These are phyloP conservation scores for Phytophthora palmivora DNA, from an alignment of 352 stramenopile species.

Conservation along the genomic window DNA sequence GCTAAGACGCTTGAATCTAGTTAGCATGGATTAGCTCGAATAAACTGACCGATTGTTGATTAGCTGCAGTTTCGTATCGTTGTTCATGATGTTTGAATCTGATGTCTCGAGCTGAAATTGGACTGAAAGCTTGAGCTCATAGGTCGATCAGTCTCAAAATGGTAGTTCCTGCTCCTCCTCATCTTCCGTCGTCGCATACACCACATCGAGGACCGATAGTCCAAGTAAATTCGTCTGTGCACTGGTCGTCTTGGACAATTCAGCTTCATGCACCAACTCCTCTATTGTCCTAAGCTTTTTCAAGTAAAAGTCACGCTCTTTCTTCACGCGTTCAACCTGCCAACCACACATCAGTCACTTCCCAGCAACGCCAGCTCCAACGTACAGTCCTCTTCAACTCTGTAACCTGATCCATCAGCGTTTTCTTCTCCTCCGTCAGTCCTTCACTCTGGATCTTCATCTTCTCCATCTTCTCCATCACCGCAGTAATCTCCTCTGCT, in stretches of 20 bases:
- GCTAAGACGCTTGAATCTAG: too few relatives aligned
- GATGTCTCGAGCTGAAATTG: background rate
- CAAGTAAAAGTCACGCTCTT: slow-evolving; percentile 98
- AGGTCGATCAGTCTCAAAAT: slow-evolving; percentile 2
- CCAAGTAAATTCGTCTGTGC: slow-evolving; percentile 48
- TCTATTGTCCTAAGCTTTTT: slow-evolving; percentile 97
- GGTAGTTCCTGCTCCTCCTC: slow-evolving; percentile 7
- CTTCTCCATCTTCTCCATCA: slow-evolving; percentile 14
- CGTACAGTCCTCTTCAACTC: slow-evolving; percentile 8
- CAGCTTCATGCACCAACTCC: slow-evolving; percentile 86
- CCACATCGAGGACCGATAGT: slow-evolving; percentile 73
- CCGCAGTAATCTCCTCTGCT: background rate
- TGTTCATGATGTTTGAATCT: background rate
- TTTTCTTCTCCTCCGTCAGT: slow-evolving; percentile 1
- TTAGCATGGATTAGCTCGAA: too few relatives aligned
- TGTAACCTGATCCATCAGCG: background rate
- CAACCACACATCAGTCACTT: slow-evolving; percentile 4
- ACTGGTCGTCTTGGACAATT: slow-evolving; percentile 42
- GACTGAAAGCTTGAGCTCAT: too few relatives aligned
- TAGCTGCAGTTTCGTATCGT: too few relatives aligned
- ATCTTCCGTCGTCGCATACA: slow-evolving; percentile 75
- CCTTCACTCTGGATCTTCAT: slow-evolving; percentile 14
- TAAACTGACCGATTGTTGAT: too few relatives aligned
- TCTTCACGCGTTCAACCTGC: slow-evolving; percentile 79
- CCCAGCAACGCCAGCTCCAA: background rate